phyloP scores from a whole-genome alignment of 2,329 filamentous ascomycete genomes.

The Aspergillus carbonarius region DNA sequence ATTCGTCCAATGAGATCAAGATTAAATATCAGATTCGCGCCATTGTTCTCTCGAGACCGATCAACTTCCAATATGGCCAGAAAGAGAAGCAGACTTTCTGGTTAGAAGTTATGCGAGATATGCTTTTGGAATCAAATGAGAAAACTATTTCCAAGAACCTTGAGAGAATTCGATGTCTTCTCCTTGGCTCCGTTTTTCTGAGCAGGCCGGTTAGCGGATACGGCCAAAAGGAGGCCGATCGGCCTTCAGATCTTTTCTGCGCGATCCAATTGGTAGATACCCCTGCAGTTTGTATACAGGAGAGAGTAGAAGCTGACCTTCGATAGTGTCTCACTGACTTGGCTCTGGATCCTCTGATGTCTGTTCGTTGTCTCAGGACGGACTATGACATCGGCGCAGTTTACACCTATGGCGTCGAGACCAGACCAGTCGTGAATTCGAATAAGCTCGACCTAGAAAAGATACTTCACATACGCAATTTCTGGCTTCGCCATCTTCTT shows the following conservation, averaged over 20 bases:
- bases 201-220: conserved; percentile 22
- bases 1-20: conserved; percentile 25
- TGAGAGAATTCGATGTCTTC: conserved; percentile 18
- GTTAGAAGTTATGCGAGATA: conserved; percentile 31
- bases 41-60: conserved; percentile 30
- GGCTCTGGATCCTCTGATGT: conserved; percentile 29
- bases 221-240: background rate
- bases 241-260: conserved; percentile 26
- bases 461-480: conserved; percentile 43
- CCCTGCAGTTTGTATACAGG: background rate
- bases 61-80: conserved; percentile 29
- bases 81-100: conserved; percentile 27
- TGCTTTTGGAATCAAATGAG: conserved; percentile 13
- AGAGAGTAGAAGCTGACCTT: background rate
- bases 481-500: conserved; percentile 44
- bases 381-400: conserved; percentile 35
- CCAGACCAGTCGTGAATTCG: conserved; percentile 17
- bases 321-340: conserved; percentile 34
- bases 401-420: conserved; percentile 21
- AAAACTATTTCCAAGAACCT: conserved; percentile 23
- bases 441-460: conserved; percentile 28
- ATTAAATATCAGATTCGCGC: conserved; percentile 38
- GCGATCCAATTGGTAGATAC: conserved; percentile 32
- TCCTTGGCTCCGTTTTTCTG: conserved; percentile 24
- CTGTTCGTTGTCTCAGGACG: conserved; percentile 24